Evolutionary conservation across 129 eudicot species (phyloP), one percentile per base, ranked within the genome.

Genomic region (Cynara cardunculus): DNA sequence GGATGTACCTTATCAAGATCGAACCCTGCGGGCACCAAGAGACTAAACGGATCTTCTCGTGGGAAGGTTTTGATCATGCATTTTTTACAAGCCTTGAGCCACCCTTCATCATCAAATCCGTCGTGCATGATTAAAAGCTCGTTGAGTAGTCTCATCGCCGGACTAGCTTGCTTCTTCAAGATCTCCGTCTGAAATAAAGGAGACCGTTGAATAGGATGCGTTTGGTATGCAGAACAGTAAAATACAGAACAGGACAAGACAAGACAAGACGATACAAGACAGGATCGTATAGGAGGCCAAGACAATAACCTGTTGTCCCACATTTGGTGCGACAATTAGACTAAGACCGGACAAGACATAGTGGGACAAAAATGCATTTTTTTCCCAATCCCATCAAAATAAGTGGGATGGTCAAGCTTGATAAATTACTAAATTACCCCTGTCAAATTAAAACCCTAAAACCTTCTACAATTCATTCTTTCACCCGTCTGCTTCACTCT

Each of bases 61-160:
- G 97, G 99, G 86, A 96, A 96, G 30, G 97, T 89, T 77, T 89
- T 97, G 9, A 85, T 56, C 99, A 96, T 96, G 69, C 84, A 89
- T 83, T 93, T 96, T 82, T 87, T 92, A 83, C 99, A 96, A 72
- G 85, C 92, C 80, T 96, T 96, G 53, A 92, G 89, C 99, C 99
- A 96, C 25, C 89, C 92, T 21, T 96, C 97, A 16, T 96, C 93
- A 71, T 96, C 93, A 74, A 78, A 91, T 37, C 97, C 99, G 79
- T 96, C 98, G 71, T 96, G 97, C 93, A 92, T 73, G 71, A 86
- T 91, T 83, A 96, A 80, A 62, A 96, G 91, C 65, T 96, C 98
- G 30, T 96, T 92, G 65, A 96, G 92, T 70, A 96, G 85, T 85
- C 97, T 89, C 98, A 96, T 96, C 78, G 97, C 99, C 13, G 99